A percentile compares a stretch with the other conserved stretches of the same genome.
Conservation (phyloP, 768 basidiomycete species). For the Nevesoporus exiguus region DNA sequence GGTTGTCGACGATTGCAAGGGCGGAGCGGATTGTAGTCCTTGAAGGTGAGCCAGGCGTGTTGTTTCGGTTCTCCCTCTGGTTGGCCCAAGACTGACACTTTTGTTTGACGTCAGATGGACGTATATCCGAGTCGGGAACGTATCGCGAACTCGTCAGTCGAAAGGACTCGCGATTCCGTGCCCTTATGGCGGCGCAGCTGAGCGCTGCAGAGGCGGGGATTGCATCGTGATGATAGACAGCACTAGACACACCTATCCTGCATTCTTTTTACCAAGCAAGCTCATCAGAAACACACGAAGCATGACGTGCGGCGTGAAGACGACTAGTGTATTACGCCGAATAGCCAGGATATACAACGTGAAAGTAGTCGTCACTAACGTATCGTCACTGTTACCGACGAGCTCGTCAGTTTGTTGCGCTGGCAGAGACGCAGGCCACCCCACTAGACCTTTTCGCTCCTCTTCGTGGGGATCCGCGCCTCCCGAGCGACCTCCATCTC, state of each 20-base stretch:
- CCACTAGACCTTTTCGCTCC: too few species aligned
- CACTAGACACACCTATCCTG: constrained; percentile 3
- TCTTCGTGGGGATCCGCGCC: constrained; percentile 2
- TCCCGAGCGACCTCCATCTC: constrained; percentile 11
- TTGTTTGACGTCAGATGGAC: constrained; percentile 48
- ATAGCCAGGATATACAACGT: too few species aligned
- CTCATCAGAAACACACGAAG: neutral
- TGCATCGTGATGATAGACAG: constrained; percentile 3
- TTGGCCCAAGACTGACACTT: neutral
- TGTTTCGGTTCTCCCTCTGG: neutral
- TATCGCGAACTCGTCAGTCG: constrained; percentile 75
- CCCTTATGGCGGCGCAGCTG: constrained; percentile 88
- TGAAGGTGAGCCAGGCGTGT: constrained; percentile 51
- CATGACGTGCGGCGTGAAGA: too few species aligned
- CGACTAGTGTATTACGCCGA: too few species aligned
- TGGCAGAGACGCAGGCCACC: too few species aligned
- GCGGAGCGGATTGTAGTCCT: constrained; percentile 89
- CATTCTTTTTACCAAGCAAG: neutral
- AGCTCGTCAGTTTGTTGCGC: too few species aligned
- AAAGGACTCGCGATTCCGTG: constrained; percentile 74
- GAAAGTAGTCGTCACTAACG: too few species aligned
- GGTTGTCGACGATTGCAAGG: constrained; percentile 84
- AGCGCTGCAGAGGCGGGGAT: constrained; percentile 39
- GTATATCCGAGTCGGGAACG: constrained; percentile 77
- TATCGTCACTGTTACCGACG: too few species aligned